phyloP scores from a whole-genome alignment of 164 flowering plant genomes.

The Buxus sempervirens region DNA sequence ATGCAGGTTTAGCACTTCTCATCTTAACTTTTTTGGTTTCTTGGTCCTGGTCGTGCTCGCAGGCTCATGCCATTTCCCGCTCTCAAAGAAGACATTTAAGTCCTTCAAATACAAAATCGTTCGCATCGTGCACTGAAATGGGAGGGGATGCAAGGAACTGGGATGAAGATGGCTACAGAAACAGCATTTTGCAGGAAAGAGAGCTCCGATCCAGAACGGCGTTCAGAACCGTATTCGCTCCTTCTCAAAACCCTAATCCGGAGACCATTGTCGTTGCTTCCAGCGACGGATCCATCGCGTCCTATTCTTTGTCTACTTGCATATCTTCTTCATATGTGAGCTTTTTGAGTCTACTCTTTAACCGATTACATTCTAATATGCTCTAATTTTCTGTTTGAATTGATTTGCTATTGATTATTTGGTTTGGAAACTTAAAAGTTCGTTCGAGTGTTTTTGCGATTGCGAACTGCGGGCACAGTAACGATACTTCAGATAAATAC shows the following conservation, averaged over 20 bases:
- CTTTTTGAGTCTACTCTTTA: neutral
- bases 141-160: slow-evolving; percentile 63
- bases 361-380: neutral
- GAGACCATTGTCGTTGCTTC: slow-evolving; percentile 73
- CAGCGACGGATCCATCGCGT: slow-evolving; percentile 83
- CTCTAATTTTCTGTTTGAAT: neutral
- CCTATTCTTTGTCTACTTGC: slow-evolving; percentile 76
- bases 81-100: too few species aligned
- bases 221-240: slow-evolving; percentile 75
- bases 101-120: too few species aligned
- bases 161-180: slow-evolving; percentile 76
- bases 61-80: too few species aligned
- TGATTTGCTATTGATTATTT: neutral
- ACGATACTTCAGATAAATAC: too few species aligned
- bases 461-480: neutral
- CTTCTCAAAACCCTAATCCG: slow-evolving; percentile 55
- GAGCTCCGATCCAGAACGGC: slow-evolving; percentile 66
- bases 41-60: too few species aligned
- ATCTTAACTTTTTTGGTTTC: too few species aligned
- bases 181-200: slow-evolving; percentile 56
- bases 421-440: neutral
- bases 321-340: slow-evolving; percentile 44
- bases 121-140: slow-evolving; percentile 19
- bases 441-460: neutral
- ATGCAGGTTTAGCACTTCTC: too few species aligned